phyloP scores from a whole-genome alignment of 306 rosid species.

The Trifolium fragiferum region DNA sequence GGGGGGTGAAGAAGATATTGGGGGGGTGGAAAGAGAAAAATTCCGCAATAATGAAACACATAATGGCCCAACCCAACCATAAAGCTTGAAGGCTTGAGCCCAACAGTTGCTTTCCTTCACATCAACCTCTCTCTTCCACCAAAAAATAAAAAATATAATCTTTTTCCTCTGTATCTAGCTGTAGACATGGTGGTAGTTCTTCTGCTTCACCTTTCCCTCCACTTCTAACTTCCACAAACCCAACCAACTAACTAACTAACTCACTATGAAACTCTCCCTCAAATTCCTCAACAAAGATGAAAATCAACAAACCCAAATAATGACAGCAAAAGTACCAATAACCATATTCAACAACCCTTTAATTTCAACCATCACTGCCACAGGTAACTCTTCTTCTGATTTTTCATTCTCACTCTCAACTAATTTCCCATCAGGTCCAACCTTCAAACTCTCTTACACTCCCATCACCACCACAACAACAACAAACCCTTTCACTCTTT shows the following conservation, averaged over 20 bases:
- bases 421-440: conserved; percentile 64
- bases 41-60: no score
- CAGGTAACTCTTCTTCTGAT: conserved; percentile 50
- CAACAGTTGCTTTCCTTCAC: no score
- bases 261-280: conserved; percentile 71
- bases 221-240: no score
- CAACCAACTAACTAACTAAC: neutral
- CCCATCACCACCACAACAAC: neutral
- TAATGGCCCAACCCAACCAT: no score
- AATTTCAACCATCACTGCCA: conserved; percentile 54
- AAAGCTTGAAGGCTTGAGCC: no score
- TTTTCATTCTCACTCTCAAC: conserved; percentile 74
- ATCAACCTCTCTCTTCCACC: no score
- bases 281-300: conserved; percentile 49
- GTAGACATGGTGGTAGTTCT: no score
- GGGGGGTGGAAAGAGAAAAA: no score
- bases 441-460: conserved; percentile 58
- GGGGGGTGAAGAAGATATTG: no score
- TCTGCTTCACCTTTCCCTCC: no score
- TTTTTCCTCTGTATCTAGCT: no score
- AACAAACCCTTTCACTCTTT: conserved; percentile 62
- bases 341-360: conserved; percentile 70
- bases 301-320: conserved; percentile 39
- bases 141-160: no score
- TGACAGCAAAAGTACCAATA: conserved; percentile 75